These are phyloP conservation scores for Pichia scutulata DNA, from an alignment of 805 yeast species.

Conservation along the genomic window DNA sequence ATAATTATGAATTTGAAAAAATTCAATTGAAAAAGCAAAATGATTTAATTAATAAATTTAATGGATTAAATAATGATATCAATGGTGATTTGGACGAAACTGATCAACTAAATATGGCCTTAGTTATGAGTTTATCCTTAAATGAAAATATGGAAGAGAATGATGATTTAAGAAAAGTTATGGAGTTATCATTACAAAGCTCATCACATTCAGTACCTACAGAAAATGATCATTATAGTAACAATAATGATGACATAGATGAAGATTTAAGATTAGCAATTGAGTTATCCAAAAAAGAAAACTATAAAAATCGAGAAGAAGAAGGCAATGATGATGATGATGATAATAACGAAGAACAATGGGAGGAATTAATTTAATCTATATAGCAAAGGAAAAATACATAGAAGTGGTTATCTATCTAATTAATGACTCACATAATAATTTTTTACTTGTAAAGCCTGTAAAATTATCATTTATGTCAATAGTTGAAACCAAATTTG, in stretches of 20 bases:
- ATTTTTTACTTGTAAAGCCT: slow-evolving; percentile 27
- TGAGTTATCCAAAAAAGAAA: slow-evolving; percentile 12
- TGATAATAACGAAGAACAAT: not conserved
- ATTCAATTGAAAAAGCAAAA: slow-evolving; percentile 19
- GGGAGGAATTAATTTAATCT: slow-evolving; percentile 6
- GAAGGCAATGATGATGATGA: not conserved
- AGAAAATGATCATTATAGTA: no score
- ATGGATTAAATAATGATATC: slow-evolving; percentile 29
- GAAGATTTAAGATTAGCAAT: slow-evolving; percentile 12
- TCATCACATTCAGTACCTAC: not conserved
- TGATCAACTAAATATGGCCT: slow-evolving; percentile 35
- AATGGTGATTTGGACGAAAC: slow-evolving; percentile 29
- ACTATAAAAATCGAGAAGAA: slow-evolving; percentile 1
- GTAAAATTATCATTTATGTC: slow-evolving; percentile 19
- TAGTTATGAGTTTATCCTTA: slow-evolving; percentile 33
- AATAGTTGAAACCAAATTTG: slow-evolving; percentile 10
- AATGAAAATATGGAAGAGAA: slow-evolving; percentile 1
- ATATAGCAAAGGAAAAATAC: not conserved
- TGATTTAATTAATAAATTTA: slow-evolving; percentile 35
- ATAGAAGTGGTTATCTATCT: slow-evolving; percentile 12
- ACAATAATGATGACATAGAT: slow-evolving; percentile 3
- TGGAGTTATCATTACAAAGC: not conserved
- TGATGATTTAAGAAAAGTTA: not conserved
- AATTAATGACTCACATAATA: slow-evolving; percentile 28
- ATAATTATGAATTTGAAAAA: slow-evolving; percentile 22